Conservation (phyloP, 2,329 filamentous ascomycete species). For the Dothistroma pini region DNA sequence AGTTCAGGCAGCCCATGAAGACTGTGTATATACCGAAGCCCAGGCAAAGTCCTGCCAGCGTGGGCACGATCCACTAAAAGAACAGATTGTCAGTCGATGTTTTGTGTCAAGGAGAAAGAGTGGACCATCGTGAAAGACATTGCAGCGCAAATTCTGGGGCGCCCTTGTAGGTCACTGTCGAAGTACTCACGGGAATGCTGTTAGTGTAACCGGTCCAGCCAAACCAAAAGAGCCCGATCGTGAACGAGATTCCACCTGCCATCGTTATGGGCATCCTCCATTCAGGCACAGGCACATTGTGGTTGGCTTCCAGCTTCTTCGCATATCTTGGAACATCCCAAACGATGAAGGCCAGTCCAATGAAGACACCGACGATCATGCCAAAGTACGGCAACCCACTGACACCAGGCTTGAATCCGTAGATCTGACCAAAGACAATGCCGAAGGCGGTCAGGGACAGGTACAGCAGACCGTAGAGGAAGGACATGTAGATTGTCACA, state of each 20-base stretch:
- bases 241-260: conserved; percentile 46
- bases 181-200: too few species aligned
- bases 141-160: too few species aligned
- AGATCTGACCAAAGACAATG: conserved; percentile 69
- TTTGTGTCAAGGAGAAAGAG: conserved; percentile 38
- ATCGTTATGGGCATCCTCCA: conserved; percentile 44
- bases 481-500: conserved; percentile 42
- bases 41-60: conserved; percentile 49
- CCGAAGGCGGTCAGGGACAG: conserved; percentile 82
- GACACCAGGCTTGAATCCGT: conserved; percentile 66
- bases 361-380: conserved; percentile 47
- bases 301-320: conserved; percentile 31
- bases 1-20: conserved; percentile 57
- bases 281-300: conserved; percentile 42
- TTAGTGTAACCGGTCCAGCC: too few species aligned
- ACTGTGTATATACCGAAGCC: conserved; percentile 57
- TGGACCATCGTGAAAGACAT: conserved; percentile 38
- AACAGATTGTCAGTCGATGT: conserved; percentile 32
- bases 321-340: conserved; percentile 33
- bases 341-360: conserved; percentile 24
- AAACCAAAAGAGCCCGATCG: conserved; percentile 24
- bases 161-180: too few species aligned
- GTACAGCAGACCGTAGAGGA: conserved; percentile 49
- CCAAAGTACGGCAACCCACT: conserved; percentile 80
- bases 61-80: conserved; percentile 39